phyloP scores from a whole-genome alignment of 1,139 yeast genomes.

The Lodderomyces theae region DNA sequence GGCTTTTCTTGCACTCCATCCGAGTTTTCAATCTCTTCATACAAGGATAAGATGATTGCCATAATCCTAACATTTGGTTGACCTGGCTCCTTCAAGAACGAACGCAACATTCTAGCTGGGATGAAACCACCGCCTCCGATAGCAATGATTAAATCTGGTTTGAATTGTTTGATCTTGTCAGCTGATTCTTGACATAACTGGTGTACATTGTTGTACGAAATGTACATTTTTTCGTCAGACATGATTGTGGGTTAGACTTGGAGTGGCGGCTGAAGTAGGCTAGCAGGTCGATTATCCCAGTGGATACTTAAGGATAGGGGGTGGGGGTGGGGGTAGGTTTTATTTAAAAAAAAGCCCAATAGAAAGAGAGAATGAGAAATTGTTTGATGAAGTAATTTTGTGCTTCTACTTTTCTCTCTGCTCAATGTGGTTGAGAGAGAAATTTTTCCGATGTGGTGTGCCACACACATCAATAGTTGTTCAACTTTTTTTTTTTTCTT shows the following conservation, averaged over 20 bases:
- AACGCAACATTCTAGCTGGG: conserved; percentile 91
- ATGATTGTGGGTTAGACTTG: conserved; percentile 15
- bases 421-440: too few species aligned
- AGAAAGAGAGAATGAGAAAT: conserved; percentile 11
- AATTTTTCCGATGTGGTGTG: conserved; percentile 2
- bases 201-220: conserved; percentile 89
- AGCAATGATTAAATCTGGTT: conserved; percentile 88
- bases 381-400: background rate
- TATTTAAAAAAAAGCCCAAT: conserved; percentile 9
- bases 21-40: conserved; percentile 72
- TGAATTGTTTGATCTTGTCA: conserved; percentile 60
- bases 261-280: too few species aligned
- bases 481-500: too few species aligned
- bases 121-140: conserved; percentile 95
- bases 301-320: conserved; percentile 3
- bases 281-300: background rate
- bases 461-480: too few species aligned
- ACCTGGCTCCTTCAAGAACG: conserved; percentile 83
- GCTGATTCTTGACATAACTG: conserved; percentile 90
- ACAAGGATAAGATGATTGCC: conserved; percentile 88
- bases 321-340: too few species aligned
- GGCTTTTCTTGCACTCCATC: conserved; percentile 48
- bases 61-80: conserved; percentile 87
- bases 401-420: conserved; percentile 1
- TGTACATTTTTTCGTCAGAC: conserved; percentile 62